Percentiles rank a stretch among this genome's conserved stretches.
Conservation (phyloP, 2,329 filamentous ascomycete species). For the Diaporthe ampelina region DNA sequence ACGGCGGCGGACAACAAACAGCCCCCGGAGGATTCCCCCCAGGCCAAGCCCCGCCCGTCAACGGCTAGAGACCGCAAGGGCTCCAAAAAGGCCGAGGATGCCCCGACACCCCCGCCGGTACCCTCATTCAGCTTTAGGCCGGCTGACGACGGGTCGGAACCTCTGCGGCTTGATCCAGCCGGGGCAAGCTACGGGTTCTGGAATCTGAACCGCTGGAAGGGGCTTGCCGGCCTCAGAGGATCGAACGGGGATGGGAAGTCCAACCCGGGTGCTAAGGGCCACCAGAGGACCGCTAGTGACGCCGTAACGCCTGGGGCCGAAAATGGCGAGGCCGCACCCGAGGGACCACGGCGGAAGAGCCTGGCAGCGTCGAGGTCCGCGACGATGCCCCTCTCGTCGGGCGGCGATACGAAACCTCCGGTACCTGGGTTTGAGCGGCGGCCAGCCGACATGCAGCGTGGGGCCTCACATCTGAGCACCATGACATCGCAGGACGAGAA, state of each 20-base stretch:
- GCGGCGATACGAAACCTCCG: slow-evolving; percentile 41
- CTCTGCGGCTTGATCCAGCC: slow-evolving; percentile 53
- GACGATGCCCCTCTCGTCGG: slow-evolving; percentile 34
- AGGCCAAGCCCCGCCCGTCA: slow-evolving; percentile 43
- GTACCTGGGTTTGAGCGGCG: slow-evolving; percentile 29
- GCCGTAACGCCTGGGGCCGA: slow-evolving; percentile 22
- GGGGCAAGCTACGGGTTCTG: slow-evolving; percentile 66
- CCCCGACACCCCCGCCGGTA: slow-evolving; percentile 59
- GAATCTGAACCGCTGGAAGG: slow-evolving; percentile 69
- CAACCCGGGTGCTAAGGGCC: slow-evolving; percentile 22
- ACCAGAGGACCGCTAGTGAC: slow-evolving; percentile 38
- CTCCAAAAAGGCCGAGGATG: slow-evolving; percentile 43
- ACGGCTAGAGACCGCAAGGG: slow-evolving; percentile 39
- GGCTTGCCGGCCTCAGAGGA: slow-evolving; percentile 54
- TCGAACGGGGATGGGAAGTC: slow-evolving; percentile 38
- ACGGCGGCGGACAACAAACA: slow-evolving; percentile 36
- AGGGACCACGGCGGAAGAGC: slow-evolving; percentile 27
- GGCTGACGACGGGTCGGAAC: slow-evolving; percentile 54
- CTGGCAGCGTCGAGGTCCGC: slow-evolving; percentile 34
- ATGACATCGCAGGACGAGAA: slow-evolving; percentile 42
- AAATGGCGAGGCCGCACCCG: slow-evolving; percentile 21
- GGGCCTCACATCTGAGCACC: slow-evolving; percentile 35
- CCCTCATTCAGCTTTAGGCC: slow-evolving; percentile 68
- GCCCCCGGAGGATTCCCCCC: slow-evolving; percentile 26
- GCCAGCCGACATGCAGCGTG: slow-evolving; percentile 38